A percentile compares a stretch with the other conserved stretches of the same genome.
phyloP scores from a whole-genome alignment of 257 asterid species.

The Oldenlandia corymbosa region DNA sequence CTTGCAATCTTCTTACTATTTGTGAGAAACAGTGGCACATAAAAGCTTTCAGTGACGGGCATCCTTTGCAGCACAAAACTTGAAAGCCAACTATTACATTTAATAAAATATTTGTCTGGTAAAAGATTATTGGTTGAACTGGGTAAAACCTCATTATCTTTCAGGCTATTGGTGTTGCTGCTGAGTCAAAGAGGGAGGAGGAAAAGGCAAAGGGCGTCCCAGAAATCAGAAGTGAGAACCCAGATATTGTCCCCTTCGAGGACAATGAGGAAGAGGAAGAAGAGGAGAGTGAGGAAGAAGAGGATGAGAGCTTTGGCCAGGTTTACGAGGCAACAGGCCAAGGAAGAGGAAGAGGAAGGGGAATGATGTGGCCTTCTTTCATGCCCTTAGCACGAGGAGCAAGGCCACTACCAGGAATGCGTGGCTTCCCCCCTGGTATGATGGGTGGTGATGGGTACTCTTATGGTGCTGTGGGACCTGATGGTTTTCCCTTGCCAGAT shows the following conservation, averaged over 20 bases:
- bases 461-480: constrained; percentile 56
- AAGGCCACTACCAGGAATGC: constrained; percentile 61
- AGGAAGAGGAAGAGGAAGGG: constrained; percentile 87
- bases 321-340: constrained; percentile 38
- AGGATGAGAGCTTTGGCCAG: constrained; percentile 56
- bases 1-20: background rate
- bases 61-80: background rate
- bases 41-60: background rate
- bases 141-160: constrained; percentile 14
- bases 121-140: constrained; percentile 15
- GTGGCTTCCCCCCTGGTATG: constrained; percentile 69
- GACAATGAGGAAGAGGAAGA: constrained; percentile 93
- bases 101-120: background rate
- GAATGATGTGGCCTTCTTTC: constrained; percentile 85
- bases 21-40: background rate
- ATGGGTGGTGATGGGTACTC: constrained; percentile 75
- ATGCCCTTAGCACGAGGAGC: constrained; percentile 67
- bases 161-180: constrained; percentile 65
- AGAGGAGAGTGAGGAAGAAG: constrained; percentile 83
- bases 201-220: constrained; percentile 78
- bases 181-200: constrained; percentile 79
- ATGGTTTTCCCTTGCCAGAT: constrained; percentile 77
- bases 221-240: constrained; percentile 56
- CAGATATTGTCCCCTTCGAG: constrained; percentile 80
- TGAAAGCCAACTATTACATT: background rate